Conservation (phyloP, 768 basidiomycete species). For the Dentipellis sp. region DNA sequence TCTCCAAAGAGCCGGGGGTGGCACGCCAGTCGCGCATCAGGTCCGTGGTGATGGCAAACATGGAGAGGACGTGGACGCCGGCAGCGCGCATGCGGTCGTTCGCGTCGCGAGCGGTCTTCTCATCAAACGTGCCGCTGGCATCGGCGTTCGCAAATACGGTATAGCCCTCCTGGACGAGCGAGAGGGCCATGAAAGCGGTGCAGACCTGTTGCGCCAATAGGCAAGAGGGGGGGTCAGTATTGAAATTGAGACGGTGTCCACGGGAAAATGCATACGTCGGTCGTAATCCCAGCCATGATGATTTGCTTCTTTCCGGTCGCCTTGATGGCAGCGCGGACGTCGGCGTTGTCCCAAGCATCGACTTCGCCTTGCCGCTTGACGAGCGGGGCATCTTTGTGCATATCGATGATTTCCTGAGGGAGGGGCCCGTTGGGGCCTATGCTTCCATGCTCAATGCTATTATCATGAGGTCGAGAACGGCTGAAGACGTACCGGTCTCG, state of each 20-base stretch:
- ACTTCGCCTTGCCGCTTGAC: conserved; percentile 42
- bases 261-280: conserved; percentile 28
- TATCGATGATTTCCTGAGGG: conserved; percentile 32
- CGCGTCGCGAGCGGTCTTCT: conserved; percentile 32
- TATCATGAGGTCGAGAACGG: background rate
- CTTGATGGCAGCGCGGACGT: conserved; percentile 36
- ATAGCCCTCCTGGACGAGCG: conserved; percentile 35
- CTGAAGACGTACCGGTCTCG: conserved; percentile 26
- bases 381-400: conserved; percentile 35
- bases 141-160: conserved; percentile 39
- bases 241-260: background rate
- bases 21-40: conserved; percentile 44
- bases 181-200: conserved; percentile 39
- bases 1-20: conserved; percentile 32
- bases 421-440: conserved; percentile 41
- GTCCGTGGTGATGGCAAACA: conserved; percentile 35
- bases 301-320: conserved; percentile 42
- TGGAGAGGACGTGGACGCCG: conserved; percentile 35
- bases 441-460: background rate
- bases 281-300: conserved; percentile 40
- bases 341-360: conserved; percentile 42
- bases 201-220: conserved; percentile 26
- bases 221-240: background rate
- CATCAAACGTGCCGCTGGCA: conserved; percentile 33
- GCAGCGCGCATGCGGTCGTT: conserved; percentile 40